Conservation (phyloP, 257 asterid species). For the Solanum dulcamara region DNA sequence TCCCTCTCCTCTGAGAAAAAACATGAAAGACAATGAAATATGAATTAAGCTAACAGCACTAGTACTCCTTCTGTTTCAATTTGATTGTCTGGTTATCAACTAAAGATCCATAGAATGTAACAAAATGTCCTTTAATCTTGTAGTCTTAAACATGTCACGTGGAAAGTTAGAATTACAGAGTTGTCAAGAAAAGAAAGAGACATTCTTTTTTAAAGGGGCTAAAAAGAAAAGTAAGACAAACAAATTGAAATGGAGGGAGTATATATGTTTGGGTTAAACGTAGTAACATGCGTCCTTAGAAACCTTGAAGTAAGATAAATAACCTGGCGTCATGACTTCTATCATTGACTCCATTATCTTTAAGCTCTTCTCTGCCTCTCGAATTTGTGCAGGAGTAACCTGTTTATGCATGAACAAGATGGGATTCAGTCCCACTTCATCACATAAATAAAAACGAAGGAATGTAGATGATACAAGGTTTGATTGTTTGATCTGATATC, state of each 20-base stretch:
- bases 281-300: not conserved
- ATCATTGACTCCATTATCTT: slow-evolving; percentile 91
- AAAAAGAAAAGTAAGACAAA: not conserved
- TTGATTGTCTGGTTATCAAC: not conserved
- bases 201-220: not conserved
- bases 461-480: not conserved
- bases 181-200: not conserved
- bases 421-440: not conserved
- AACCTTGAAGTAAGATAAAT: not conserved
- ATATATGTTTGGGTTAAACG: not conserved
- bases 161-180: not conserved
- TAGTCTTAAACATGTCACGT: not conserved
- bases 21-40: not conserved
- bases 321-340: slow-evolving; percentile 94
- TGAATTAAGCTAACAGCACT: not conserved
- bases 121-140: not conserved
- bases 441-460: not conserved
- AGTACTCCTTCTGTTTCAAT: not conserved
- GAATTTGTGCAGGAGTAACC: slow-evolving; percentile 99
- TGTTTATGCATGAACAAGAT: slow-evolving; percentile 12
- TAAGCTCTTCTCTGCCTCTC: slow-evolving; percentile 87
- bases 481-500: not conserved
- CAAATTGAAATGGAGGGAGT: not conserved
- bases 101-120: not conserved
- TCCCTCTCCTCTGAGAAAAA: slow-evolving; percentile 83